A percentile compares a stretch with the other conserved stretches of the same genome.
phyloP scores from a whole-genome alignment of 2,329 filamentous ascomycete genomes.

The Hypoxylon sp. region DNA sequence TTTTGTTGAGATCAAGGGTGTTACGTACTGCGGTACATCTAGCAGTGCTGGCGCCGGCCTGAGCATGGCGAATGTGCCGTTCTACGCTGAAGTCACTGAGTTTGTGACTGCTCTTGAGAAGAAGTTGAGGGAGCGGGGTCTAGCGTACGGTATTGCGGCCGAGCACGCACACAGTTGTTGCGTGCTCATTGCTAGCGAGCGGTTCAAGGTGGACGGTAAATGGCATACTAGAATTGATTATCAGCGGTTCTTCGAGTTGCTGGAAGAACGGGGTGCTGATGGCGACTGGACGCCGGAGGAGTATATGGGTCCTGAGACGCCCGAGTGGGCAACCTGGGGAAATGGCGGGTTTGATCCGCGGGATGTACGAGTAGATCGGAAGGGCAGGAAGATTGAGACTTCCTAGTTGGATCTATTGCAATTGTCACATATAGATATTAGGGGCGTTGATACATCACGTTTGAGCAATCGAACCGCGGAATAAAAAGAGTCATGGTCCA shows the following conservation, averaged over 20 bases:
- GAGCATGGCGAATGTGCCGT: slow-evolving; percentile 97
- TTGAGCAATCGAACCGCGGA: slow-evolving; percentile 22
- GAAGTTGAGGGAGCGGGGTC: slow-evolving; percentile 76
- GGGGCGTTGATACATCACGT: slow-evolving; percentile 15
- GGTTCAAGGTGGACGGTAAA: slow-evolving; percentile 81
- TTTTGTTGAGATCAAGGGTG: slow-evolving; percentile 96
- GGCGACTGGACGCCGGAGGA: slow-evolving; percentile 87
- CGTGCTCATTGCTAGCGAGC: slow-evolving; percentile 84
- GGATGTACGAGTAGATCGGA: slow-evolving; percentile 88
- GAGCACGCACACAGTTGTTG: slow-evolving; percentile 98
- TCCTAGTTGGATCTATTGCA: slow-evolving; percentile 5
- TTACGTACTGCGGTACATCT: slow-evolving; percentile 95
- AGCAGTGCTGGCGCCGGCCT: slow-evolving; percentile 87
- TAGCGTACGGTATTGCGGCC: slow-evolving; percentile 91
- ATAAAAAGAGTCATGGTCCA: slow-evolving; percentile 37
- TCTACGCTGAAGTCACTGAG: slow-evolving; percentile 89
- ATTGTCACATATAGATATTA: slow-evolving; percentile 18
- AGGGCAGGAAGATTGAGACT: slow-evolving; percentile 76
- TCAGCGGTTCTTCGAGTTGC: slow-evolving; percentile 84
- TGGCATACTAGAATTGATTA: slow-evolving; percentile 97
- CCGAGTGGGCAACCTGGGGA: slow-evolving; percentile 96
- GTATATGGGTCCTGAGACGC: slow-evolving; percentile 87
- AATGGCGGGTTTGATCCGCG: slow-evolving; percentile 94
- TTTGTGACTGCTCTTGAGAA: slow-evolving; percentile 84
- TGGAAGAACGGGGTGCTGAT: slow-evolving; percentile 76